Percentiles rank a stretch among this genome's conserved stretches.
These are phyloP conservation scores for Aspergillus tamarii DNA, from an alignment of 2,329 filamentous ascomycete species.

Conservation along the genomic window DNA sequence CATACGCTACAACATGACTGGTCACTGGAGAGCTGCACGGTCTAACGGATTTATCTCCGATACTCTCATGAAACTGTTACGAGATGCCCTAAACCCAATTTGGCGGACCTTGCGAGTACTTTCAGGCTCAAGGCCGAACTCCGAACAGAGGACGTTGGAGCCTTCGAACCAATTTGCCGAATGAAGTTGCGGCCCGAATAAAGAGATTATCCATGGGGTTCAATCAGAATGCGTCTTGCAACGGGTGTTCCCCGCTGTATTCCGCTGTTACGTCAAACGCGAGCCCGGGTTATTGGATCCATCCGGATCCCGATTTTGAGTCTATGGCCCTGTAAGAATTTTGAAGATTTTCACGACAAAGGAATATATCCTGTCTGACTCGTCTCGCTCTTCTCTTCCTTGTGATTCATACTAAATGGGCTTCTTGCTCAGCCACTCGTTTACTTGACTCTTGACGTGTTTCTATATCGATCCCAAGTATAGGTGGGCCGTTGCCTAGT, in stretches of 20 bases:
- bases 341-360: not conserved
- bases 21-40: not conserved
- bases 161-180: conserved; percentile 7
- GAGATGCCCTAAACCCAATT: conserved; percentile 29
- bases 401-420: not conserved
- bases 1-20: not conserved
- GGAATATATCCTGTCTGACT: not conserved
- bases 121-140: not conserved
- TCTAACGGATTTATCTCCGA: not conserved
- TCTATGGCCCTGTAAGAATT: conserved; percentile 1
- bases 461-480: not conserved
- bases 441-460: not conserved
- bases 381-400: not conserved
- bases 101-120: conserved; percentile 31
- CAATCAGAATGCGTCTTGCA: conserved; percentile 6
- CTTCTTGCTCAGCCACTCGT: conserved; percentile 13
- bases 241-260: conserved; percentile 4
- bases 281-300: not conserved
- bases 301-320: conserved; percentile 6
- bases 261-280: conserved; percentile 1
- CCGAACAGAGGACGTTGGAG: conserved; percentile 3
- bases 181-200: conserved; percentile 11
- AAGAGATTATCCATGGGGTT: not conserved
- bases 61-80: not conserved
- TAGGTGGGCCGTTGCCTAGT: not conserved